Evolutionary conservation across 2,329 filamentous ascomycete species (phyloP), one percentile per base, ranked within the genome.

Genomic region (Erysiphe pulchra): DNA sequence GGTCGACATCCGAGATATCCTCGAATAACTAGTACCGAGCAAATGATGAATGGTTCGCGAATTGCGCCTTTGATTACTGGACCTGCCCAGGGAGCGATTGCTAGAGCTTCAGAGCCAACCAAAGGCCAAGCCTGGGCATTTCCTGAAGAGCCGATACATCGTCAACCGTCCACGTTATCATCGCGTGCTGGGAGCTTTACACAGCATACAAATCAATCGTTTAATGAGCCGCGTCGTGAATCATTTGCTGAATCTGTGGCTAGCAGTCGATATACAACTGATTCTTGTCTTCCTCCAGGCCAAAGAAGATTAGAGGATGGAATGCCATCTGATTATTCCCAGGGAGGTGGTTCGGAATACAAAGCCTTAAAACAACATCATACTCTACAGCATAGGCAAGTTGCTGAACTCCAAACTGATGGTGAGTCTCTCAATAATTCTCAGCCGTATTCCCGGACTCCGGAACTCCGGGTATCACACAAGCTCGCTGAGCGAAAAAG

Each of bases 71-170:
- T 79, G 9, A 87, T 87, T 54, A 82, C 77, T 24, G 79, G 80
- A 52, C 79, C 65, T 50, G 77, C 67, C 51, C 75, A 64, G 45
- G 71, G 67, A 61, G 73, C 64, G 55, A 81, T 69, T 63, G 78
- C 72, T 55, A 76, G 65, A 52, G 81, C 81, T 36, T 76, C 79
- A 30, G 78, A 83, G 57, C 80, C 81, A 5, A 86, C 79, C 11
- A 84, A 84, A 59, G 81, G 81, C 57, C 80, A 80, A 58, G 77
- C 81, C 4, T 87, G 81, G 80, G 81, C 81, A 52, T 86, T 86
- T 36, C 80, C 81, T 1, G 80, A 83, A 55, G 74, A 79, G 46
- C 71, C 76, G 45, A 73, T 79, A 2, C 67, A 71, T 48, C 62
- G 68, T 46, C 56, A 65, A 42, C 62, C 64, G 6, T 67, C 56